Evolutionary conservation across 108 stramenopile species (phyloP), one percentile per base, ranked within the genome.

Genomic region (Nitzschia inconspicua): DNA sequence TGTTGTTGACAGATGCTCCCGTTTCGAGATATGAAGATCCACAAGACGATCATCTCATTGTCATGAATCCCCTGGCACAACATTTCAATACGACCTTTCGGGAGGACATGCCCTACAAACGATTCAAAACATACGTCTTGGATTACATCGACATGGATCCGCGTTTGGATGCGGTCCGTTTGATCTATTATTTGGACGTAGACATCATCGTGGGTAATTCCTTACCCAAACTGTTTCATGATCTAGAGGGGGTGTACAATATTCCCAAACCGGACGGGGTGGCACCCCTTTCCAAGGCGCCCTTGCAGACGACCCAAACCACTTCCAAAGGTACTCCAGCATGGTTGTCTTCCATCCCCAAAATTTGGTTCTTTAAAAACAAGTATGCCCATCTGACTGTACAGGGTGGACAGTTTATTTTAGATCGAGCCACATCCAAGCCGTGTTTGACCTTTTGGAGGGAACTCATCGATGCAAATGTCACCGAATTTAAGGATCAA

Each of bases 401-500:
- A 3, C 60, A 60, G 34, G 60, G 60, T 27, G 60, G 60, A n/a
- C 60, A 60, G 27, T 47, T 60, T n/a, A 35, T 60, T 3, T 18
- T 60, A 19, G 60, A 60, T 47, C 42, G 60, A n/a, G n/a, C 26
- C 8, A 18, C 22, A n/a, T 60, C 60, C 30, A 28, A 47, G 16
- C 60, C 60, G 16, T 60, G 60, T 27, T 47, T 60, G 0, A 46
- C 46, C 8, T 20, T 18, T 47, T 60, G 60, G 60, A 47, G 60
- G 26, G 11, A 30, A 31, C 18, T 28, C 24, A 43, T 60, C 10
- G 60, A 60, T 24, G 18, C 11, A 14, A 34, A 46, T n/a, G 11
- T 26, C 16, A 18, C 46, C 3, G 18, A 14, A 9, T 25, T 25
- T 2, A 47, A 47, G 46, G 46, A 47, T 25, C 46, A 47, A 20